These are phyloP conservation scores for Ulota crispa DNA, from an alignment of 225 moss, liverwort and hornwort genomes.

Conservation along the genomic window DNA sequence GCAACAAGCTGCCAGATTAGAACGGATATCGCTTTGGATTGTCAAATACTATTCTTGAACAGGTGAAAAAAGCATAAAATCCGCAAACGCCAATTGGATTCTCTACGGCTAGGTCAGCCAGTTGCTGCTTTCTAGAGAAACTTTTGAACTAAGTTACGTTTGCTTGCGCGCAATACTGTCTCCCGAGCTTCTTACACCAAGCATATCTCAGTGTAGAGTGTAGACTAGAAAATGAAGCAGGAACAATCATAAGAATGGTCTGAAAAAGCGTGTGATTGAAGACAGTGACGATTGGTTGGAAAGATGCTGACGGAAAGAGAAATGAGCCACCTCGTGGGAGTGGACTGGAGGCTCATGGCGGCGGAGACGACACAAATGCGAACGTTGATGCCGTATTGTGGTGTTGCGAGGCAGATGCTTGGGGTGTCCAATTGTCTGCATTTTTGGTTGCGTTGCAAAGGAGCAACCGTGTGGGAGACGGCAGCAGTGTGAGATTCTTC, in stretches of 20 bases:
- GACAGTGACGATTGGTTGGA: neutral
- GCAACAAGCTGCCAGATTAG: neutral
- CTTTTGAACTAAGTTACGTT: neutral
- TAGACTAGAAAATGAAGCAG: neutral
- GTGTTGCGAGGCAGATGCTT: neutral
- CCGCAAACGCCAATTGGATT: neutral
- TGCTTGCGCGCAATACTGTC: neutral
- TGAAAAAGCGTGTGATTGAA: neutral
- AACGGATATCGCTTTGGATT: neutral
- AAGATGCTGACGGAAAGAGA: neutral
- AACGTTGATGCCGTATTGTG: neutral
- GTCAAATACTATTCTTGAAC: neutral
- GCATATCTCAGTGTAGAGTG: neutral
- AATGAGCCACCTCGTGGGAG: neutral
- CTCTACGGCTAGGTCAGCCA: neutral
- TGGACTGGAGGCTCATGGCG: neutral
- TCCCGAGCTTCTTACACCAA: neutral
- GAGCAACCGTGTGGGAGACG: neutral
- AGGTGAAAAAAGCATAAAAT: too few relatives aligned
- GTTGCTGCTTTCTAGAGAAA: neutral
- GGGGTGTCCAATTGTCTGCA: neutral
- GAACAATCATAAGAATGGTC: neutral
- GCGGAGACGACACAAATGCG: conserved; percentile 15
- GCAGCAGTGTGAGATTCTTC: neutral
- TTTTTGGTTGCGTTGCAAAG: neutral